Conservation (phyloP, 2,329 filamentous ascomycete genomes). For the Sarocladiaceae sp. region DNA sequence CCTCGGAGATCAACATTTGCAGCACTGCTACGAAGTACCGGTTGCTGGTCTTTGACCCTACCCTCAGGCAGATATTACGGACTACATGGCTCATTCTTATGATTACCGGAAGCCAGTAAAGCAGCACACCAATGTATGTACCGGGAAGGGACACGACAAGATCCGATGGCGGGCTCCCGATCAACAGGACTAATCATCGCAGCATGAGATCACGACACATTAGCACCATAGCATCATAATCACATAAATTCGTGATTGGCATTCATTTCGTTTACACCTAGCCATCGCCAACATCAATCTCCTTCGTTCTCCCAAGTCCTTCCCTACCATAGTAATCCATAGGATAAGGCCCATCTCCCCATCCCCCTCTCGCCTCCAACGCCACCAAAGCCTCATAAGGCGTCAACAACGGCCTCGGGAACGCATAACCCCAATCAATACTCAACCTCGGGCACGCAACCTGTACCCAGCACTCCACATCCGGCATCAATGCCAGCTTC, state of each 20-base stretch:
- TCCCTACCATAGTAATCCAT: conserved; percentile 99
- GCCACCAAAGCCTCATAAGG: conserved; percentile 93
- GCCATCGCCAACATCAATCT: conserved; percentile 20
- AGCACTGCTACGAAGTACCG: no score
- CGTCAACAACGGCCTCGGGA: conserved; percentile 80
- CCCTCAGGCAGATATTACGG: no score
- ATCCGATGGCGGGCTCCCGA: no score
- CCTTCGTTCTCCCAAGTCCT: conserved; percentile 76
- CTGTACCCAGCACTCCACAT: conserved; percentile 98
- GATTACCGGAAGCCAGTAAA: no score
- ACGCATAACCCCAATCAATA: conserved; percentile 99
- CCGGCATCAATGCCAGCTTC: conserved; percentile 87
- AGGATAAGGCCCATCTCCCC: conserved; percentile 74
- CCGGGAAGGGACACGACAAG: no score
- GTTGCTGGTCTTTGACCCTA: no score
- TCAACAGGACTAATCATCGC: no score
- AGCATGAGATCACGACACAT: no score
- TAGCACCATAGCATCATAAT: neutral
- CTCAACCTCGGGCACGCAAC: conserved; percentile 94
- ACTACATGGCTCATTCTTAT: no score
- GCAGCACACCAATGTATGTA: no score
- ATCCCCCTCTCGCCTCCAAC: conserved; percentile 74
- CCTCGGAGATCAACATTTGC: no score
- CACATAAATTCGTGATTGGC: neutral
- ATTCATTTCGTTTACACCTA: conserved; percentile 12